A percentile compares a stretch with the other conserved stretches of the same genome.
These are phyloP conservation scores for Backusella sp. DNA, from an alignment of 192 early-diverging fungal genomes.

Conservation along the genomic window DNA sequence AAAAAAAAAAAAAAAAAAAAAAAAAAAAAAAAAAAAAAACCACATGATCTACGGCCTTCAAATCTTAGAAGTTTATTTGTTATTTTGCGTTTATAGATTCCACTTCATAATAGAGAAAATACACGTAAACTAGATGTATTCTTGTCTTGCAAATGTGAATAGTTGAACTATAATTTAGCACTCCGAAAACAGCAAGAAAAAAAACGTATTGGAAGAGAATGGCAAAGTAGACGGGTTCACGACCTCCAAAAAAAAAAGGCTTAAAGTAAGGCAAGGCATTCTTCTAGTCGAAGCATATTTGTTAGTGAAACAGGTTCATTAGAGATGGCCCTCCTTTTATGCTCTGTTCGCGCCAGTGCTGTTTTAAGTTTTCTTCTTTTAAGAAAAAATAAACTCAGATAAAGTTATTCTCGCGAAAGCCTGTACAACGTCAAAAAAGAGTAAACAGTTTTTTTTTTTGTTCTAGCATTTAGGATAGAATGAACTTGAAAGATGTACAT, in stretches of 20 bases:
- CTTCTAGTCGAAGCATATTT: no score
- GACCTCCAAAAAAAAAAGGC: no score
- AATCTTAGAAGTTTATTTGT: neutral
- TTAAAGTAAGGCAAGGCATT: no score
- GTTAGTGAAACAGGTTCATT: no score
- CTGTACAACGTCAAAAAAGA: neutral
- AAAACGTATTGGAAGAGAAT: neutral
- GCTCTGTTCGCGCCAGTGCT: neutral
- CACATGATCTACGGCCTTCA: neutral
- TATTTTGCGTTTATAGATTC: neutral
- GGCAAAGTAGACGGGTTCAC: no score
- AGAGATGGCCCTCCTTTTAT: no score
- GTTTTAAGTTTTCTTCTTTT: neutral
- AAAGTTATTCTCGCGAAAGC: neutral
- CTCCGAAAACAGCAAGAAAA: neutral
- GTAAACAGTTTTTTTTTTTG: neutral
- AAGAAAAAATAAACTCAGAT: neutral
- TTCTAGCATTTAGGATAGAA: neutral
- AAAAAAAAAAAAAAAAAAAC: neutral
- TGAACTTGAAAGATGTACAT: neutral
- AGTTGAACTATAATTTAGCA: neutral
- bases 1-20: no score
- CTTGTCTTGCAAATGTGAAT: no score
- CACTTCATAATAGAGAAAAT: neutral
- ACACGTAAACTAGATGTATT: neutral